Conservation (phyloP, 345 rosid species). For the Sonneratia alba region DNA sequence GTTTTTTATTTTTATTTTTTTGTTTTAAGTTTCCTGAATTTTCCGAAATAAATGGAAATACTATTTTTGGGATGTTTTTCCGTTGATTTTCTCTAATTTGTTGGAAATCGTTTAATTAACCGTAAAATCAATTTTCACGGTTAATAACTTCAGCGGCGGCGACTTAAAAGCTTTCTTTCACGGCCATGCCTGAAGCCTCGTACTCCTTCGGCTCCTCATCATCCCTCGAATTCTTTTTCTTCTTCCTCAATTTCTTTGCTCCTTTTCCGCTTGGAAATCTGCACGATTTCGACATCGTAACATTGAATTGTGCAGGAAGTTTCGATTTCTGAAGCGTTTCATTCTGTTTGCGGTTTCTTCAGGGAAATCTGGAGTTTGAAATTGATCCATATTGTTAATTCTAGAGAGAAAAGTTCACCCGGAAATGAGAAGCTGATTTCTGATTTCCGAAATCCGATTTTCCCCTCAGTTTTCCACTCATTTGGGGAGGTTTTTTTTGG, state of each 20-base stretch:
- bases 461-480: not conserved
- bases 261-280: not conserved
- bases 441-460: not conserved
- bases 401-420: too few species aligned
- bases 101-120: not conserved
- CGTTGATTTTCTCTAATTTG: not conserved
- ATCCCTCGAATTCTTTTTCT: not conserved
- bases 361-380: not conserved
- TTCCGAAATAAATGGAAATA: not conserved
- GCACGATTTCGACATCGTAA: not conserved
- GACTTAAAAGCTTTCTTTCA: not conserved
- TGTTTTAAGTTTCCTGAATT: not conserved
- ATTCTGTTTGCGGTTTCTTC: not conserved
- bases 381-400: not conserved
- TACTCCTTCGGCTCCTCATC: not conserved
- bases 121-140: not conserved
- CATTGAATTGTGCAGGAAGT: not conserved
- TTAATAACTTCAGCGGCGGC: not conserved
- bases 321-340: not conserved
- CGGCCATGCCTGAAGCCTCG: not conserved
- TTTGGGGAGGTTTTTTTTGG: too few species aligned
- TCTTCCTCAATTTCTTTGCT: not conserved
- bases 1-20: not conserved
- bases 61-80: not conserved
- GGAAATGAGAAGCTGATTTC: not conserved